Evolutionary conservation across 1,284 basidiomycete species (phyloP).

Genomic region (Abortiporus biennis): DNA sequence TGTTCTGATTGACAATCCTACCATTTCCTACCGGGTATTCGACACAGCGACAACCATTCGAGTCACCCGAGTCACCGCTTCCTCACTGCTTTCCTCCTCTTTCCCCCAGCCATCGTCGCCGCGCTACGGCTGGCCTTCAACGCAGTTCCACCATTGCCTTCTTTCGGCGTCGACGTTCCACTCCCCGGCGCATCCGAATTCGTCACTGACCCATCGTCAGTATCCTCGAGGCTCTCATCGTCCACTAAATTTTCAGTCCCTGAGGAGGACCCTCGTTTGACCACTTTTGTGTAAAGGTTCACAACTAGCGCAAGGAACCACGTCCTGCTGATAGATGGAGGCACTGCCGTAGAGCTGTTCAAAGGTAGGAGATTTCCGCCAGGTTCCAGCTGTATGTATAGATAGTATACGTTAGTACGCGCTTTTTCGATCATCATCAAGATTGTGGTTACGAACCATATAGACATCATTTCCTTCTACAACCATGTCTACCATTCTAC

Average conservation of each 20-base stretch:
- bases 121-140: slow-evolving; percentile 27
- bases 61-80: slow-evolving; percentile 28
- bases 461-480: slow-evolving; percentile 68
- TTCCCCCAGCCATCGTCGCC: slow-evolving; percentile 48
- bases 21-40: too few species aligned
- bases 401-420: too few species aligned
- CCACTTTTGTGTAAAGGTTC: slow-evolving; percentile 27
- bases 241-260: slow-evolving; percentile 17
- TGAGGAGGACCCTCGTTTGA: slow-evolving; percentile 18
- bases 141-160: slow-evolving; percentile 13
- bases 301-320: slow-evolving; percentile 43
- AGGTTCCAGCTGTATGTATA: slow-evolving; percentile 26
- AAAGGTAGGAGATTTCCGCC: slow-evolving; percentile 50
- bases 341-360: slow-evolving; percentile 39
- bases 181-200: slow-evolving; percentile 32
- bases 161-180: slow-evolving; percentile 33
- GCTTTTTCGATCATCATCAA: slow-evolving; percentile 3
- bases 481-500: slow-evolving; percentile 67
- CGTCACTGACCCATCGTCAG: slow-evolving; percentile 28
- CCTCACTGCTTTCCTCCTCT: slow-evolving; percentile 47
- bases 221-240: slow-evolving; percentile 20
- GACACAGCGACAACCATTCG: too few species aligned
- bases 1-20: too few species aligned
- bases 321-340: slow-evolving; percentile 41
- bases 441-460: slow-evolving; percentile 66